These are phyloP conservation scores for Phytopythium vexans DNA, from an alignment of 352 stramenopile species.

Conservation along the genomic window DNA sequence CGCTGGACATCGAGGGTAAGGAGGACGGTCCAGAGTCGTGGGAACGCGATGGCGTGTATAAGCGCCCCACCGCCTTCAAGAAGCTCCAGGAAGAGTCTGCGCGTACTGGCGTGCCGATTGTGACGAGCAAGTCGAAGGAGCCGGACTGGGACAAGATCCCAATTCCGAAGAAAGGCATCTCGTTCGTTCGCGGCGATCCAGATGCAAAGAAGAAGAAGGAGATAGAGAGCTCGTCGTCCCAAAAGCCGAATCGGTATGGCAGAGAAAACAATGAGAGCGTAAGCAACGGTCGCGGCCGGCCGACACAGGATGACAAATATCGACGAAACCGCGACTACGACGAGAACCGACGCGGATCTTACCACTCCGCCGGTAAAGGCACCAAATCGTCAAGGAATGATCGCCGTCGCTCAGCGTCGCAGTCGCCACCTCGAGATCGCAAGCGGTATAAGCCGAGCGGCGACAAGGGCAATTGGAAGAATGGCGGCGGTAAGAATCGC, in stretches of 20 bases:
- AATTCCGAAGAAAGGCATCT: constrained; percentile 41
- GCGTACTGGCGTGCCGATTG: constrained; percentile 32
- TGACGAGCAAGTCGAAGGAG: constrained; percentile 31
- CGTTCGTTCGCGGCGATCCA: constrained; percentile 4
- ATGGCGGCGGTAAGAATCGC: constrained; percentile 5
- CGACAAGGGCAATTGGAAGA: constrained; percentile 14
- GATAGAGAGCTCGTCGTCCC: constrained; percentile 4
- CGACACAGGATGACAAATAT: too few species aligned
- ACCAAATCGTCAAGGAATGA: constrained; percentile 13
- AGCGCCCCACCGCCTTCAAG: constrained; percentile 53
- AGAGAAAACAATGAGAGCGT: not conserved
- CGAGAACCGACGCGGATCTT: too few species aligned
- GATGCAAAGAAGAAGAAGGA: constrained; percentile 15
- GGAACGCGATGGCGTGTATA: constrained; percentile 32
- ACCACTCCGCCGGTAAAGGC: constrained; percentile 2
- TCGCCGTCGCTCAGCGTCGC: constrained; percentile 21
- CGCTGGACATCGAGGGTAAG: constrained; percentile 39
- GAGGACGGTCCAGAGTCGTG: constrained; percentile 25
- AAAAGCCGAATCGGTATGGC: constrained; percentile 7
- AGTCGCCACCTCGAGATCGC: constrained; percentile 10
- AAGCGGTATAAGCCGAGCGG: constrained; percentile 11
- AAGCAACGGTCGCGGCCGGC: not conserved
- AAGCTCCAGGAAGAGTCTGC: constrained; percentile 45
- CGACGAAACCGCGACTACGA: too few species aligned
- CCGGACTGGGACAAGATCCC: constrained; percentile 45